These are phyloP conservation scores for Goffeauzyma gilvescens DNA, from an alignment of 768 basidiomycete species.

Conservation along the genomic window DNA sequence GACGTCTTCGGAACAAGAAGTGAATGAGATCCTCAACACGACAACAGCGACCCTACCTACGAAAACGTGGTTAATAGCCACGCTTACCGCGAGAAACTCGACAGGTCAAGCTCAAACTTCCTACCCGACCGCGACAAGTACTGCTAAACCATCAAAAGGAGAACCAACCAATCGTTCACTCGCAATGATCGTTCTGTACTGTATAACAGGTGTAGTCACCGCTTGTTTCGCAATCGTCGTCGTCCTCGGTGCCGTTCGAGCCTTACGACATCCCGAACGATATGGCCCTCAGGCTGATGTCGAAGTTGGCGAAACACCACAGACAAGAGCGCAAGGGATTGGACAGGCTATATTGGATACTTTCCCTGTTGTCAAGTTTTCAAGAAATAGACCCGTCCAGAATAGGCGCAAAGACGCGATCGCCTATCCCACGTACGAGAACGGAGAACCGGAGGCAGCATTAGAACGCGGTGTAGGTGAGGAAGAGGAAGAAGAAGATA, in stretches of 20 bases:
- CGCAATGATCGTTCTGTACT: constrained; percentile 60
- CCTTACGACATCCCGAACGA: constrained; percentile 70
- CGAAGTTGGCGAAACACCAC: constrained; percentile 37
- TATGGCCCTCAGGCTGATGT: constrained; percentile 54
- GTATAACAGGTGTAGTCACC: constrained; percentile 74
- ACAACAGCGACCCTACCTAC: no score
- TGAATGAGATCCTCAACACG: no score
- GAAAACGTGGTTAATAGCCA: constrained; percentile 46
- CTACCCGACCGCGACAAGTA: constrained; percentile 19
- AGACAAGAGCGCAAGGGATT: constrained; percentile 59
- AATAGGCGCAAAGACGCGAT: background rate
- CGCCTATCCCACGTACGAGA: constrained; percentile 9
- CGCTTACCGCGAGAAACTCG: constrained; percentile 47
- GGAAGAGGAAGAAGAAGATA: background rate
- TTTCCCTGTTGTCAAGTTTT: constrained; percentile 88
- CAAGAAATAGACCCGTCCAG: constrained; percentile 29
- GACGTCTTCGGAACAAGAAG: background rate
- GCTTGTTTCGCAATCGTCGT: constrained; percentile 69
- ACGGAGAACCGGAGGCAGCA: constrained; percentile 1
- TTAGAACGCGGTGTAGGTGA: no score
- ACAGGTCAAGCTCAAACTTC: constrained; percentile 35
- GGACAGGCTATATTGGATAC: constrained; percentile 87
- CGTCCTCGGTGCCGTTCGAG: constrained; percentile 61
- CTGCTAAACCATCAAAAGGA: constrained; percentile 6
- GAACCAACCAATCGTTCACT: constrained; percentile 27